A percentile compares a stretch with the other conserved stretches of the same genome.
Evolutionary conservation across 148 eudicot genomes (phyloP).

Genomic region (Spergularia marina): DNA sequence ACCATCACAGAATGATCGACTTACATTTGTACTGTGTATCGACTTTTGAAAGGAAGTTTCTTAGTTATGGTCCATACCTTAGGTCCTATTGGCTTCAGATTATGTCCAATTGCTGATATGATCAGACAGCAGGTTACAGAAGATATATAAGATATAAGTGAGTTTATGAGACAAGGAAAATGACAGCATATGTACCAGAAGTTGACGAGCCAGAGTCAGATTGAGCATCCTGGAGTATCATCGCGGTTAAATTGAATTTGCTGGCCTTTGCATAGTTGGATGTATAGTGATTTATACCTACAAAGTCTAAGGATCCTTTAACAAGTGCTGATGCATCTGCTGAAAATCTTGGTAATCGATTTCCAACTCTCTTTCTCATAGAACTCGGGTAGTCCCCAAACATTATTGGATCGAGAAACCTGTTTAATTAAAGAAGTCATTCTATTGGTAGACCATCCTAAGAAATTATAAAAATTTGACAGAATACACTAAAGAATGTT

Average conservation of each 20-base stretch:
- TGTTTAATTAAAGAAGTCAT: background rate
- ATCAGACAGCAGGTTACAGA: background rate
- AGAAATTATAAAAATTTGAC: too few species aligned
- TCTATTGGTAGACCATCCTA: too few species aligned
- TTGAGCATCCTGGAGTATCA: constrained; percentile 50
- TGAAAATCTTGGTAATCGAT: constrained; percentile 49
- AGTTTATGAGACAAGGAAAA: background rate
- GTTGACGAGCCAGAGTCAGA: constrained; percentile 63
- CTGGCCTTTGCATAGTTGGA: constrained; percentile 60
- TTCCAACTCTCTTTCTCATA: constrained; percentile 57
- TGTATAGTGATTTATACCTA: constrained; percentile 92
- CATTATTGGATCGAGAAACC: constrained; percentile 67
- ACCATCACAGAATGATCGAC: too few species aligned
- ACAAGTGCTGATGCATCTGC: constrained; percentile 40
- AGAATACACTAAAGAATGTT: too few species aligned
- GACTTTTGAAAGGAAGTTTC: background rate
- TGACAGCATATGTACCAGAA: constrained; percentile 53
- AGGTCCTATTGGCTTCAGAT: constrained; percentile 59
- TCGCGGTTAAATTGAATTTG: constrained; percentile 38
- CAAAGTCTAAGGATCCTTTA: constrained; percentile 78
- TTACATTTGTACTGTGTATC: background rate
- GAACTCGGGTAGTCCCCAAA: constrained; percentile 65
- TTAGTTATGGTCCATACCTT: constrained; percentile 38
- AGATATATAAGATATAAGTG: background rate
- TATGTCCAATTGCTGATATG: constrained; percentile 51